phyloP scores from a whole-genome alignment of 805 yeast genomes.

The Lipomyces oligophaga region DNA sequence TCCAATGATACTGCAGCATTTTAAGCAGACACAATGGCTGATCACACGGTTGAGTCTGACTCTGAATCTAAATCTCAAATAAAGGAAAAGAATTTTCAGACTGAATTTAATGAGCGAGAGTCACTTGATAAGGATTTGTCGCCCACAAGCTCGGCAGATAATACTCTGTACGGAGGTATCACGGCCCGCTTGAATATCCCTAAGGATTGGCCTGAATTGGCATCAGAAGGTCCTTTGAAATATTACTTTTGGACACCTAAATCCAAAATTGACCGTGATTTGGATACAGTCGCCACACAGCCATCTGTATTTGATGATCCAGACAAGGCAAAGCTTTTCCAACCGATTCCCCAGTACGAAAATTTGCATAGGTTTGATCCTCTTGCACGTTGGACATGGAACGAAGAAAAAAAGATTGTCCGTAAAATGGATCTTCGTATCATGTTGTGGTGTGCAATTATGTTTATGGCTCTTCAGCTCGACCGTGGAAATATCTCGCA shows the following conservation, averaged over 20 bases:
- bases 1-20: too few species aligned
- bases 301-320: conserved; percentile 31
- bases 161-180: conserved; percentile 7
- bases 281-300: conserved; percentile 21
- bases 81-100: too few species aligned
- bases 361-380: conserved; percentile 51
- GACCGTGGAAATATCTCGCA: conserved; percentile 55
- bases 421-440: conserved; percentile 54
- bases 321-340: conserved; percentile 12
- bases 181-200: conserved; percentile 18
- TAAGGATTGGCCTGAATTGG: conserved; percentile 23
- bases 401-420: conserved; percentile 48
- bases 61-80: too few species aligned
- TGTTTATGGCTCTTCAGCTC: conserved; percentile 55
- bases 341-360: conserved; percentile 24
- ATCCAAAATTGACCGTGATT: conserved; percentile 4
- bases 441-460: conserved; percentile 50
- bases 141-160: too few species aligned
- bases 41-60: too few species aligned
- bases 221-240: conserved; percentile 9
- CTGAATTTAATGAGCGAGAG: too few species aligned
- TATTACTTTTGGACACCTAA: conserved; percentile 20
- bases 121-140: too few species aligned
- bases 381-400: conserved; percentile 50
- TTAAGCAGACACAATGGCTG: too few species aligned